Base-by-base conservation (phyloP, 257 asterid species). In the Nicotiana undulata region DNA sequence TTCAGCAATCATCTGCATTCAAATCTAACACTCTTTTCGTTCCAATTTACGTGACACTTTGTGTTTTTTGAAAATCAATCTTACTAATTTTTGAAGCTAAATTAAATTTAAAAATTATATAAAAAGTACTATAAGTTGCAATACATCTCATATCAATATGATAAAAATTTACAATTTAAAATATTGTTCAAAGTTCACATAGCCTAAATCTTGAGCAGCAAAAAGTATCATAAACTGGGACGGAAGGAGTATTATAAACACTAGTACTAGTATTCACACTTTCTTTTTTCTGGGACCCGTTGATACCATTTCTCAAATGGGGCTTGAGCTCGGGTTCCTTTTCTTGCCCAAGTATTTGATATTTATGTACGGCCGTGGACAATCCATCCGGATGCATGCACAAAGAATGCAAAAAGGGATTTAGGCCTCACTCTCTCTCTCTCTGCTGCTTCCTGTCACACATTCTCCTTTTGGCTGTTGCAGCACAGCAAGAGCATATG, bases 321-420 rank as follows among this genome's bases (percentile, higher is more conserved):
- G n/a, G 15, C 31, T 44, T n/a, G 16, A 32, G 60, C 16, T 15
- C 20, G 55, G 64, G 40, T 29, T 26, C 26, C 49, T 52, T 18
- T 34, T 44, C 18, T 49, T 29, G n/a, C 34, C 63, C 51, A 40
- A 58, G 4, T 37, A 22, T 9, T 16, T 59, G 24, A 22, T 12
- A n/a, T 29, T 72, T 74, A 77, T 56, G 79, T 82, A 79, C 81
- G 24, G 83, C 63, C 56, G 72, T 49, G 80, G 51, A 79, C 82
- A 81, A 83, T 86, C 83, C 84, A 80, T 28, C 79, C 28, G 37
- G 16, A 63, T 77, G 56, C 24, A 37, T 49, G 80, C 83, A 82
- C 72, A 68, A 76, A 81, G 20, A 85, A 75, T 29, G 61, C 29
- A 4, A 63, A 79, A 70, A 75, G 31, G 82, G 82, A 64, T 24